phyloP scores from a whole-genome alignment of 441 rosid species.

The Syzygium syzygioides region DNA sequence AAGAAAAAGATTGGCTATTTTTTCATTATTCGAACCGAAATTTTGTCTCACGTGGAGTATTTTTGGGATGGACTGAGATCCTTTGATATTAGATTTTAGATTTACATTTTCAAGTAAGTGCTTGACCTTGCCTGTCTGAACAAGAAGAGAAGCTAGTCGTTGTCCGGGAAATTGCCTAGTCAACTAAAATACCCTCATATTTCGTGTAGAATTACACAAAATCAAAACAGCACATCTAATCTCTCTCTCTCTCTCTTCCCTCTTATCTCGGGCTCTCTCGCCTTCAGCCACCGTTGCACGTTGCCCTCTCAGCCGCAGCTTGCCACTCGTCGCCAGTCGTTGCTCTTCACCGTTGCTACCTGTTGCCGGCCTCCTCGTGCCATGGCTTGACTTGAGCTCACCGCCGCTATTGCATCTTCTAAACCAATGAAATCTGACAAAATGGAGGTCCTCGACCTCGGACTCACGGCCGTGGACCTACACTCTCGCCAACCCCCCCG shows the following conservation, averaged over 20 bases:
- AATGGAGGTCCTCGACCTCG: background rate
- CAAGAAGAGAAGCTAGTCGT: too few relatives aligned
- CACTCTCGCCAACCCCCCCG: background rate
- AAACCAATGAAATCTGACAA: background rate
- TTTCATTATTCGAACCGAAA: too few relatives aligned
- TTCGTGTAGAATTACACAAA: background rate
- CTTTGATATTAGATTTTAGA: background rate
- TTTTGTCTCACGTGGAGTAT: background rate
- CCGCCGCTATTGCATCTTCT: background rate
- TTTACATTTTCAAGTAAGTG: too few relatives aligned
- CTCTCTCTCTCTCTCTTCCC: background rate
- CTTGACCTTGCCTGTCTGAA: too few relatives aligned
- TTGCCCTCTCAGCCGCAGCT: background rate
- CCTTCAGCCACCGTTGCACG: background rate
- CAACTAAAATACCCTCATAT: background rate
- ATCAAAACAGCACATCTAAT: background rate
- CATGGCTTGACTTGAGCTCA: too few relatives aligned
- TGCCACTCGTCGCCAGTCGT: background rate
- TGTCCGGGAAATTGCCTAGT: too few relatives aligned
- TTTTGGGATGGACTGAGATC: background rate
- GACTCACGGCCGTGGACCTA: background rate
- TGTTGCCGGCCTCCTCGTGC: background rate
- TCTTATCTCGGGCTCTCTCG: too few relatives aligned
- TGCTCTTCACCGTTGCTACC: accelerated
- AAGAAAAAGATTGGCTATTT: too few relatives aligned